Base-by-base conservation (phyloP, 1,284 basidiomycete species). In the Omphalotus olearius region DNA sequence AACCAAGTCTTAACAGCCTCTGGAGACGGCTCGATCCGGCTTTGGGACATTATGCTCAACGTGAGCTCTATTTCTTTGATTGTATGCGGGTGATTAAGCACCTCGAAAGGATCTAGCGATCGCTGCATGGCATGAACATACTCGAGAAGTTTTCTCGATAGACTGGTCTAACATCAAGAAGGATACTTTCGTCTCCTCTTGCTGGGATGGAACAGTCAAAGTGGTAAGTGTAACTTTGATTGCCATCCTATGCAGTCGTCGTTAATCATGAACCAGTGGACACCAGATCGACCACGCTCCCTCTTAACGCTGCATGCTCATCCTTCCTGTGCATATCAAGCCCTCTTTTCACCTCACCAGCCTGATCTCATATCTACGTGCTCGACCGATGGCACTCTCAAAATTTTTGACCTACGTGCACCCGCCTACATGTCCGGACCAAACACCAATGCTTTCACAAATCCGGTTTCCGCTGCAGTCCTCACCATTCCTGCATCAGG, bases 151-250 rank as follows among this genome's bases (percentile, higher is more conserved):
- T 5, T 95, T 93, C 70, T 89, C 88, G n/a, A 82, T 98, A 10
- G 93, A 99, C 67, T 99, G 96, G 96, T 95, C 90, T 57, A 98
- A 98, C 67, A 69, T 97, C 54, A 85, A 90, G 60, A 99, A 99
- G 67, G 87, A 93, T 55, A 77, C 82, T 1, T 98, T 99, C 67
- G 82, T 82, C 4, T 94, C 92, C 1, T 82, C 87, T 1, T 92
- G 88, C 18, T 98, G 96, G 96, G 96, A 99, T 65, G 92, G 91
- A 26, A 83, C 79, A 2, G 80, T 96, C 36, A 95, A 97, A 69
- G 65, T 98, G 38, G 94, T 94, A 61, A 51, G 89, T 74, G 0
- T 14, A 14, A 26, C 39, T 43, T 28, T 25, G 25, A 17, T 30
- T 11, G 10, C 2, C 33, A 9, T 33, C 37, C 14, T 13, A 42